Conservation (phyloP, 257 asterid species). For the Gynochthodes officinalis region DNA sequence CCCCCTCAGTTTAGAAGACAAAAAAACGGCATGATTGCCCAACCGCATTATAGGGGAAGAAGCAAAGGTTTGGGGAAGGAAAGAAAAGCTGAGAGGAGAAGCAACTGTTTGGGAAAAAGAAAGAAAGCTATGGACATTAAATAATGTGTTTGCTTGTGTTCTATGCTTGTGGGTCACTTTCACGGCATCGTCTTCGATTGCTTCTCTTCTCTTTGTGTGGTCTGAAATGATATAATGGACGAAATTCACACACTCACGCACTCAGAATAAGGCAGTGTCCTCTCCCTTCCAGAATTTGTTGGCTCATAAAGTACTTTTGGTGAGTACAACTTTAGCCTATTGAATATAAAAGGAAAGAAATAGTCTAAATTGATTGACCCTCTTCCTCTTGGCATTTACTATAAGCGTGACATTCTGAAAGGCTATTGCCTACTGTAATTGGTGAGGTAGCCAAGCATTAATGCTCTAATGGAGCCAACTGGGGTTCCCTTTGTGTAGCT, state of each 20-base stretch:
- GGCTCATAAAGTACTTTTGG: too few relatives aligned
- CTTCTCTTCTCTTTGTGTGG: slow-evolving; percentile 17
- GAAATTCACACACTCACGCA: not conserved
- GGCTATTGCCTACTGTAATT: too few relatives aligned
- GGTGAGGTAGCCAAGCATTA: too few relatives aligned
- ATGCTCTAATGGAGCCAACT: too few relatives aligned
- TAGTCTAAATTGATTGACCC: too few relatives aligned
- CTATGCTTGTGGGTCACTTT: slow-evolving; percentile 7
- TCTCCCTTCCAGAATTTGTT: too few relatives aligned
- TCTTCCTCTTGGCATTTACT: too few relatives aligned
- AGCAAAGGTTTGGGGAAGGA: slow-evolving; percentile 10
- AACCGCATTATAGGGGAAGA: slow-evolving; percentile 19
- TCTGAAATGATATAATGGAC: not conserved
- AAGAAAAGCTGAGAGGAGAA: not conserved
- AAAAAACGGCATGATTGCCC: slow-evolving; percentile 17
- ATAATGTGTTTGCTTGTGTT: not conserved
- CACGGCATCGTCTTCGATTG: not conserved
- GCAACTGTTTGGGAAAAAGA: slow-evolving; percentile 9
- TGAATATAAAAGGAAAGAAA: too few relatives aligned
- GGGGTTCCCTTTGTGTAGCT: not conserved
- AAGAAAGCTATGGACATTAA: not conserved
- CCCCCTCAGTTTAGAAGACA: too few relatives aligned
- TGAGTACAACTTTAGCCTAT: too few relatives aligned
- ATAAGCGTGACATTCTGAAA: too few relatives aligned
- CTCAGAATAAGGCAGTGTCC: too few relatives aligned